A percentile compares a stretch with the other conserved stretches of the same genome.
Evolutionary conservation across 805 yeast species (phyloP).

Genomic region (Candida khao-thaluensis): DNA sequence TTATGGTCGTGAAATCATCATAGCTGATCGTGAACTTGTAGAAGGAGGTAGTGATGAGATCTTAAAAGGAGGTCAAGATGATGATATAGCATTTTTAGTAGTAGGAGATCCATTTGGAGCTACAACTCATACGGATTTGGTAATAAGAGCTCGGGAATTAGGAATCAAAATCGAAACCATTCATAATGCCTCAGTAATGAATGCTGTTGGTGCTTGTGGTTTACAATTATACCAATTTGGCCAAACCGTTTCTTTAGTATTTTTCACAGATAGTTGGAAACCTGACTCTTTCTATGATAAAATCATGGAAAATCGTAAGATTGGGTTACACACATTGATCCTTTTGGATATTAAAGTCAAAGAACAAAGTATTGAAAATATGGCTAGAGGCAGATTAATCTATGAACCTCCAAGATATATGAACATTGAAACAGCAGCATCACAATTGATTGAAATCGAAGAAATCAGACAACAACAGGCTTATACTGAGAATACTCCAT

Average conservation of each 20-base stretch:
- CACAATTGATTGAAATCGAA: conserved; percentile 85
- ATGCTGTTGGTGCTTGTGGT: conserved; percentile 98
- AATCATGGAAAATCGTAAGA: conserved; percentile 80
- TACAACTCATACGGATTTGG: conserved; percentile 94
- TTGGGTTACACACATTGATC: conserved; percentile 89
- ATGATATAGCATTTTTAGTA: conserved; percentile 89
- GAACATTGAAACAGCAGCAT: conserved; percentile 87
- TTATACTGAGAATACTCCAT: conserved; percentile 84
- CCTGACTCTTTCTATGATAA: conserved; percentile 95
- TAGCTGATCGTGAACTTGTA: conserved; percentile 94
- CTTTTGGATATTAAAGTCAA: conserved; percentile 92
- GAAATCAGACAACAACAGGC: conserved; percentile 72
- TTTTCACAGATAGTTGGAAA: conserved; percentile 93
- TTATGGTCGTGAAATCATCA: conserved; percentile 78
- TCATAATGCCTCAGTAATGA: conserved; percentile 97
- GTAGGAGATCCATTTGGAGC: conserved; percentile 99
- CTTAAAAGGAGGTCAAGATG: conserved; percentile 68
- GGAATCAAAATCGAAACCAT: conserved; percentile 76
- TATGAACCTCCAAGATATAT: conserved; percentile 97
- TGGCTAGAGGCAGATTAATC: conserved; percentile 87
- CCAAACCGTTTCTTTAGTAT: conserved; percentile 94
- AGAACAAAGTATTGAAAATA: conserved; percentile 91
- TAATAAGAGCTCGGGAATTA: conserved; percentile 84
- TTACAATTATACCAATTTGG: conserved; percentile 93
- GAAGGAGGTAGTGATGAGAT: conserved; percentile 87